phyloP scores from a whole-genome alignment of 1,284 basidiomycete species.

The Cystobasidium pallidum region DNA sequence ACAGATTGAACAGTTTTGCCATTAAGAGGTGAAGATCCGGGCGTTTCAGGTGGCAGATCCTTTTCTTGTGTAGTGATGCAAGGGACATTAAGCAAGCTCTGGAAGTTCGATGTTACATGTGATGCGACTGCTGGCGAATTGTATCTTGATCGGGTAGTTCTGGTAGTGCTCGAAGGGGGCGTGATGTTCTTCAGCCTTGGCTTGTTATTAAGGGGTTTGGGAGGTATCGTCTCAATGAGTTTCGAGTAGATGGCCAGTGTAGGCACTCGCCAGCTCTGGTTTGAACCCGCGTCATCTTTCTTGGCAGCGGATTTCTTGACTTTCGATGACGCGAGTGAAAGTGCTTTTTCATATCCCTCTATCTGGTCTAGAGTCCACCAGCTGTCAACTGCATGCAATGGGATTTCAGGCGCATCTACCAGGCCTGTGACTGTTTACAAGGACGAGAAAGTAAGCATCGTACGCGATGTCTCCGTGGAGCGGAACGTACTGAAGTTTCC shows the following conservation, averaged over 20 bases:
- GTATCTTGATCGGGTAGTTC: constrained; percentile 7
- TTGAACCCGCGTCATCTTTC: background rate
- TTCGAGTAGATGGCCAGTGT: background rate
- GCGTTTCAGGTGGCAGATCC: background rate
- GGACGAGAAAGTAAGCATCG: background rate
- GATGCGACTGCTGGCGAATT: constrained; percentile 7
- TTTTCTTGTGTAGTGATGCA: background rate
- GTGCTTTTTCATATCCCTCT: constrained; percentile 1
- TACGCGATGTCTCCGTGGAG: background rate
- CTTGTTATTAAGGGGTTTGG: background rate
- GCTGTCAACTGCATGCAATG: background rate
- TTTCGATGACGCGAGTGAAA: background rate
- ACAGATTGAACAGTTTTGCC: background rate
- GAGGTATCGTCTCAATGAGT: constrained; percentile 1
- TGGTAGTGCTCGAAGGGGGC: constrained; percentile 6
- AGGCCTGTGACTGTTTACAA: background rate
- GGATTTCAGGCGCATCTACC: background rate
- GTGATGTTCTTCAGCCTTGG: background rate
- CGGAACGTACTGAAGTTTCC: constrained; percentile 30
- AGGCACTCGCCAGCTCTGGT: background rate
- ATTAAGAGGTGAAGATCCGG: background rate
- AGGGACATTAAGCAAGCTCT: background rate
- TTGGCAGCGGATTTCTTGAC: background rate
- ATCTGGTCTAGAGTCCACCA: constrained; percentile 12
- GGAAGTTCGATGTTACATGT: background rate